Evolutionary conservation across 768 basidiomycete genomes (phyloP), one percentile per base, ranked within the genome.

Genomic region (Symmetrospora coprosmae): DNA sequence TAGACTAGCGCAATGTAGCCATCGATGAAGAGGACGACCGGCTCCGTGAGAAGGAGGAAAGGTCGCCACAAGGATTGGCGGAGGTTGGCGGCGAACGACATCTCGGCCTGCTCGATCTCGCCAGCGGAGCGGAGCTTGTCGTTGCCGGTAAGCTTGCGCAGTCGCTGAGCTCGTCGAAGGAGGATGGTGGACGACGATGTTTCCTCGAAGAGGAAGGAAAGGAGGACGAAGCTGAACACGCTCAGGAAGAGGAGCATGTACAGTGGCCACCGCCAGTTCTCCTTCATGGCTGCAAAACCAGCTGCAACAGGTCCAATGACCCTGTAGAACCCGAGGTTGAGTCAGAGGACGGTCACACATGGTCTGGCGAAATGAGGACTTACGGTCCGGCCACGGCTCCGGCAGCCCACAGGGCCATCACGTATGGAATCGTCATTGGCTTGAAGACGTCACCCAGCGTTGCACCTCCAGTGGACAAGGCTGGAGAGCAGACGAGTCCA

Each of bases 141-240:
- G 70, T 74, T 74, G 11, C 73, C 71, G 17, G 74, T 74, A 16
- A 73, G 59, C 41, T 70, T 70, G 31, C 74, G 71, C 2, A 75
- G 71, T 2, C 74, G 67, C 23, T 67, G 55, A 16, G 74, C 74
- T 21, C 74, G 73, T 5, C 71, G 67, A 41, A 68, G 61, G 35
- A 75, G 70, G 64, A 75, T 72, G 21, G 69, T 75, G 14, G 59
- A 40, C 19, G 69, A 66, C 13, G 68, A 67, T 2, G 73, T 75
- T 65, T 75, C 74, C 16, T 73, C 73, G 1, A 75, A 55, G 33
- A 65, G 30, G 60, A 74, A 68, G 64, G 66, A 62, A 37, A 73
- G 66, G 37, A 73, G 34, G 60, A 70, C 25, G 50, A 72, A 46
- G 27, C 65, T 62, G 46, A 65, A 60, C 13, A 67, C 71, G 31